These are phyloP conservation scores for Claviceps digitariae DNA, from an alignment of 2,329 filamentous ascomycete species.

Conservation along the genomic window DNA sequence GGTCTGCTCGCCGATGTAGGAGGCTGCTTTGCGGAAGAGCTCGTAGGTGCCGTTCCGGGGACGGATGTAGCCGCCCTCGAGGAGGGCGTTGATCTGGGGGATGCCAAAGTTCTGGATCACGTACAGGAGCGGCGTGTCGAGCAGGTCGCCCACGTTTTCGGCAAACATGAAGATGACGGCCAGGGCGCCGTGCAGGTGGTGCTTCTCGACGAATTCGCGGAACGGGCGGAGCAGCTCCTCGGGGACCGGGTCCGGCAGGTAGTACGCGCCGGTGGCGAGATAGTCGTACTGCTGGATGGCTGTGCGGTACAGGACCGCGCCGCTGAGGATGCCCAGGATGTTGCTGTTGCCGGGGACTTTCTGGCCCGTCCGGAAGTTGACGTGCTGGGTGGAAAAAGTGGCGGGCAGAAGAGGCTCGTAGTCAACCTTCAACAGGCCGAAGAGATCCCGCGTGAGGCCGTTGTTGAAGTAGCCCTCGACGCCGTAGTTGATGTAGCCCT, in stretches of 20 bases:
- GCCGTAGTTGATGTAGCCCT: slow-evolving; percentile 15
- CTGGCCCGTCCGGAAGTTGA: slow-evolving; percentile 10
- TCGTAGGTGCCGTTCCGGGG: slow-evolving; percentile 5
- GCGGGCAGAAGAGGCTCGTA: background rate
- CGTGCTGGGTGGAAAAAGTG: slow-evolving; percentile 9
- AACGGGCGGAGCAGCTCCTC: slow-evolving; percentile 29
- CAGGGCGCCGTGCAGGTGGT: slow-evolving; percentile 23
- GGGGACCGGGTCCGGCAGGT: slow-evolving; percentile 30
- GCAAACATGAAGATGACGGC: slow-evolving; percentile 20
- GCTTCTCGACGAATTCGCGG: slow-evolving; percentile 27
- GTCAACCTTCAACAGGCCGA: slow-evolving; percentile 19
- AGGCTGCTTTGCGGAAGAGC: slow-evolving; percentile 15
- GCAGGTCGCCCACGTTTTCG: slow-evolving; percentile 25
- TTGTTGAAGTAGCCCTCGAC: slow-evolving; percentile 19
- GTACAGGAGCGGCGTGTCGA: slow-evolving; percentile 24
- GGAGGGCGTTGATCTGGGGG: slow-evolving; percentile 2
- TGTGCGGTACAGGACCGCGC: background rate
- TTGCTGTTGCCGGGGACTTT: background rate
- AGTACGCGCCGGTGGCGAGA: slow-evolving; percentile 1
- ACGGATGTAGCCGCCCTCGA: slow-evolving; percentile 4
- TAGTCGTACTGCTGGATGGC: slow-evolving; percentile 3
- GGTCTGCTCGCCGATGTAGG: slow-evolving; percentile 11
- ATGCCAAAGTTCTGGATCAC: slow-evolving; percentile 21
- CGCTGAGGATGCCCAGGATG: background rate
- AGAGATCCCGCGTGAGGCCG: slow-evolving; percentile 21